A percentile compares a stretch with the other conserved stretches of the same genome.
These are phyloP conservation scores for Platanthera guangdongensis DNA, from an alignment of 106 monocot genomes.

Conservation along the genomic window DNA sequence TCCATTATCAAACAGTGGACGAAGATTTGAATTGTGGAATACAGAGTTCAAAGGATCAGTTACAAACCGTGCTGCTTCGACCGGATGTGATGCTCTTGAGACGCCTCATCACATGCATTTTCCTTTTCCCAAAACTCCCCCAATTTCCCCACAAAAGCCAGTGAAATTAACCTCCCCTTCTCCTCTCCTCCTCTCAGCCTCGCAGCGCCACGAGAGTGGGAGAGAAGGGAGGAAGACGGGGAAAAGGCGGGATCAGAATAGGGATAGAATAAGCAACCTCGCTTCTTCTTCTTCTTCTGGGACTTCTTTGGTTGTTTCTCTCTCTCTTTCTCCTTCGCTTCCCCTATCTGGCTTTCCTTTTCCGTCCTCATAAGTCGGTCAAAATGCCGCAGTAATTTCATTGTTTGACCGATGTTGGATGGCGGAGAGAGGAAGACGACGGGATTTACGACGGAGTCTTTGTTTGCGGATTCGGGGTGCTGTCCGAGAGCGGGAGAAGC, in stretches of 20 bases:
- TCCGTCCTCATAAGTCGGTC: neutral
- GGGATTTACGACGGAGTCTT: neutral
- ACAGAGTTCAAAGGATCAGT: neutral
- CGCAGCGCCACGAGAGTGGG: neutral
- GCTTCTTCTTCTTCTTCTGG: neutral
- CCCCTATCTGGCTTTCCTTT: neutral
- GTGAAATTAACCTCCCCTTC: neutral
- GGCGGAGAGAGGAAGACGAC: neutral
- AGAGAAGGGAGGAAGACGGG: neutral
- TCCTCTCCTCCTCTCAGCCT: neutral
- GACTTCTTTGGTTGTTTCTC: neutral
- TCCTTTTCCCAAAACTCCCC: neutral
- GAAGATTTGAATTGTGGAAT: neutral
- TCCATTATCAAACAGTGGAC: neutral
- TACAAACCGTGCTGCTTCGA: neutral
- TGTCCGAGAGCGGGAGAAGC: neutral
- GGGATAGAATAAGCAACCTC: neutral
- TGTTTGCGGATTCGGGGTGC: neutral
- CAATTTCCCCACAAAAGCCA: neutral
- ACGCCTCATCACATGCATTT: slow-evolving; percentile 27
- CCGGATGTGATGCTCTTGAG: slow-evolving; percentile 33
- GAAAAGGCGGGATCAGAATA: neutral
- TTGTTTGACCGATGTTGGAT: neutral
- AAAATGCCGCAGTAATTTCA: neutral
- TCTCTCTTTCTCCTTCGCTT: neutral